phyloP scores from a whole-genome alignment of 768 basidiomycete species.

The Rhizopogon vinicolor region DNA sequence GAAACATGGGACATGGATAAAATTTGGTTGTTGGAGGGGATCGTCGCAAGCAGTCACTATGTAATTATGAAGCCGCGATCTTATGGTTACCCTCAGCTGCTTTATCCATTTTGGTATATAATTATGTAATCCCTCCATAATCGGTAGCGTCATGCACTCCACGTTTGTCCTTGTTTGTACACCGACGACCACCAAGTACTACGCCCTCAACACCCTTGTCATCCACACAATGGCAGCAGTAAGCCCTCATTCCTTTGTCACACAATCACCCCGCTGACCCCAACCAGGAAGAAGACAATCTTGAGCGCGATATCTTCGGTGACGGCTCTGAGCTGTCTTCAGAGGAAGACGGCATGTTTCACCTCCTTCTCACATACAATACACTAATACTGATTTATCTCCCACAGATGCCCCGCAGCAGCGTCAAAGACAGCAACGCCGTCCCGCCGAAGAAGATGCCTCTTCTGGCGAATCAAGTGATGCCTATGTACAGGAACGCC shows the following conservation, averaged over 20 bases:
- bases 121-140: background rate
- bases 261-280: background rate
- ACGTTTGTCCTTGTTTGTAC: background rate
- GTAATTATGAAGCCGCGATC: no score
- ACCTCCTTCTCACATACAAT: background rate
- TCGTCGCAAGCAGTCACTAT: background rate
- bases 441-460: slow-evolving; percentile 29
- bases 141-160: background rate
- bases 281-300: slow-evolving; percentile 26
- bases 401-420: slow-evolving; percentile 38
- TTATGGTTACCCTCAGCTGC: no score
- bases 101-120: background rate
- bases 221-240: slow-evolving; percentile 8
- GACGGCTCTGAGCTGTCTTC: slow-evolving; percentile 83
- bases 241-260: background rate
- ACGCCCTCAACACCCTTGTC: background rate
- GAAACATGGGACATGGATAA: slow-evolving; percentile 5
- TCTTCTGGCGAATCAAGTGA: slow-evolving; percentile 43
- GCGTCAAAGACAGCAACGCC: slow-evolving; percentile 31
- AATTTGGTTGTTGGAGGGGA: background rate
- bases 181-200: background rate
- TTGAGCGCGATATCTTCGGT: slow-evolving; percentile 75
- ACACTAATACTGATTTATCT: background rate
- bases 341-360: slow-evolving; percentile 50
- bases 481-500: slow-evolving; percentile 43